Conservation (phyloP, 352 stramenopile species). For the Phytophthora crassamura region DNA sequence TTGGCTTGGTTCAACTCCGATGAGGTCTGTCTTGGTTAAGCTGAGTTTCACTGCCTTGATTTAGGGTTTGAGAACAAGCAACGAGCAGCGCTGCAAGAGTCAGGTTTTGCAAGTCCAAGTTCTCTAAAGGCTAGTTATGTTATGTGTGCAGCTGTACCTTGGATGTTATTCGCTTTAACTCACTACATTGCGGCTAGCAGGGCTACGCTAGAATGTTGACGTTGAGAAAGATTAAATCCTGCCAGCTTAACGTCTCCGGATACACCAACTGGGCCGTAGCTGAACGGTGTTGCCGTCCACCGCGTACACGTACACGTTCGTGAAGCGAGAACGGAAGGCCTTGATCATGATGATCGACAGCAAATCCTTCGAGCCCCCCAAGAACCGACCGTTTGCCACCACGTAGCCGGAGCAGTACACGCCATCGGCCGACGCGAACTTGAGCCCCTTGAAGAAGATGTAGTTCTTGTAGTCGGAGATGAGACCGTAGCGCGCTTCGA, state of each 20-base stretch:
- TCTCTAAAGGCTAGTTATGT: too few species aligned
- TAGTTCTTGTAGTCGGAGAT: constrained; percentile 47
- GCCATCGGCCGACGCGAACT: constrained; percentile 45
- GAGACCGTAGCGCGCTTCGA: constrained; percentile 36
- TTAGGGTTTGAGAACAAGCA: too few species aligned
- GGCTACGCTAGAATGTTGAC: constrained; percentile 36
- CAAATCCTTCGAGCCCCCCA: constrained; percentile 45
- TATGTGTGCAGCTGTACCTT: neutral
- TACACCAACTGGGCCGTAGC: constrained; percentile 39
- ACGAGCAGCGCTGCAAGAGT: too few species aligned
- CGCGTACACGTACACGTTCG: constrained; percentile 45
- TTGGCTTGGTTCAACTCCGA: too few species aligned
- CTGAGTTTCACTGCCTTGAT: too few species aligned
- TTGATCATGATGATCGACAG: constrained; percentile 51
- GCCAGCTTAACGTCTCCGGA: constrained; percentile 39
- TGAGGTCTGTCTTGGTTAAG: too few species aligned
- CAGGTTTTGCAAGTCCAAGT: too few species aligned
- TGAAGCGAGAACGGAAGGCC: constrained; percentile 37
- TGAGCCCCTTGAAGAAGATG: constrained; percentile 42
- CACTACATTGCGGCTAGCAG: neutral
- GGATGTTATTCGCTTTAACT: neutral
- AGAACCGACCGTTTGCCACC: constrained; percentile 42
- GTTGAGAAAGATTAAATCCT: constrained; percentile 41
- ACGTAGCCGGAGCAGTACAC: constrained; percentile 54
- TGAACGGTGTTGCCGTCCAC: constrained; percentile 41